Base-by-base conservation (phyloP, 2,329 filamentous ascomycete species). In the Trichoderma citrinoviride region DNA sequence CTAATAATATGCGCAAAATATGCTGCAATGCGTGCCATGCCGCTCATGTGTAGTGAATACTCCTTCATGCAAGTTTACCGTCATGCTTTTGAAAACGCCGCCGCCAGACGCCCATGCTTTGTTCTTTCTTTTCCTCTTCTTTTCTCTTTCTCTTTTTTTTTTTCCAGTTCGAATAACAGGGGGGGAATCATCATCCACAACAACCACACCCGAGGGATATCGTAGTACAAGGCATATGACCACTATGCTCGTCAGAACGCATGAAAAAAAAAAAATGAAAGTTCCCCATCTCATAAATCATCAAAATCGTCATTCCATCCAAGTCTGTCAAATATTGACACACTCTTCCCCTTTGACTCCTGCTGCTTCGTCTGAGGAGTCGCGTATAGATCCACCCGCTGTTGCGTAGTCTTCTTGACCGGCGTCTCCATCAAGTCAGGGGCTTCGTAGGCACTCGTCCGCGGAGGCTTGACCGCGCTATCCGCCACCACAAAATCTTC, bases 251-350 rank as follows among this genome's bases (percentile, higher is more conserved):
- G 60, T 40, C 60, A 65, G 55, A 65, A 62, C 41, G 54, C 52
- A 58, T 44, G 40, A 5, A 25, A 8, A 47, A 47, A 12, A 47
- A 55, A 27, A 49, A n/a, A n/a, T n/a, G n/a, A n/a, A 49, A 65
- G 64, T 60, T 21, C 23, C 19, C 27, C 33, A 52, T 54, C 57
- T 77, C 66, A 76, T 73, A 79, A 72, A 72, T 80, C 78, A 71
- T 85, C 81, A 71, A 80, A 76, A 67, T 86, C 83, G 66, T 85
- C 80, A 70, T 86, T 83, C 85, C 85, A 87, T 52, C 85, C 85
- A 47, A 87, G 73, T 68, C 76, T 77, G 69, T 84, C 78, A 69
- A 83, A 87, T 58, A 87, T 82, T 12, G 81, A 83, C 67, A 76
- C 67, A 40, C 73, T 73, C 66, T 71, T 76, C 57, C 68, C 68